phyloP scores from a whole-genome alignment of 371 early-diverging fungal genomes.

The Smittium mucronatum region DNA sequence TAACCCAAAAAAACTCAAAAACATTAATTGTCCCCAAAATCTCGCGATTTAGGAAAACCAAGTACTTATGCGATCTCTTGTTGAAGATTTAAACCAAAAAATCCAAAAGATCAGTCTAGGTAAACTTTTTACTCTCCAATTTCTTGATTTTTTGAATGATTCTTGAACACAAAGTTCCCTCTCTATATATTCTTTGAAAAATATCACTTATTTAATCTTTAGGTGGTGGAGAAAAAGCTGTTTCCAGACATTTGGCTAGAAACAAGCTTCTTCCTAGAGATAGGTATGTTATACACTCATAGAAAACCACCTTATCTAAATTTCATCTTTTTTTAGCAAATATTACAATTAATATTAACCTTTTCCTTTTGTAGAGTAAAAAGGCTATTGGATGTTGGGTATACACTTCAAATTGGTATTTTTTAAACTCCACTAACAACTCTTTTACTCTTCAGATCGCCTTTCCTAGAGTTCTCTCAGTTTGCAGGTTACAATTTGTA shows the following conservation, averaged over 20 bases:
- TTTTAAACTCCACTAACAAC: neutral
- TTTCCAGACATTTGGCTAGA: constrained; percentile 73
- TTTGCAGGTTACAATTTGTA: constrained; percentile 88
- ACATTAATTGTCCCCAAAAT: neutral
- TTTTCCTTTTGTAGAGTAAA: constrained; percentile 43
- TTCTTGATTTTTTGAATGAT: neutral
- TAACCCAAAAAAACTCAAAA: constrained; percentile 5
- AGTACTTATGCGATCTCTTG: constrained; percentile 56
- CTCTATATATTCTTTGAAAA: neutral
- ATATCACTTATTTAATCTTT: constrained; percentile 14
- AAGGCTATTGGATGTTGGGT: constrained; percentile 74
- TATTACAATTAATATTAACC: too few relatives aligned
- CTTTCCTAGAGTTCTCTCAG: constrained; percentile 90
- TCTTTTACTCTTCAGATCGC: constrained; percentile 39
- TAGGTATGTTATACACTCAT: constrained; percentile 31
- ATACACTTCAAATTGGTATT: neutral
- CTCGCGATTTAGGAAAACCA: constrained; percentile 58
- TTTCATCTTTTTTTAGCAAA: neutral
- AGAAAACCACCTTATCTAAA: neutral
- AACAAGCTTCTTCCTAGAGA: constrained; percentile 92
- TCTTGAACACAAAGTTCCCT: neutral
- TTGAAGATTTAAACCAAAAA: constrained; percentile 55
- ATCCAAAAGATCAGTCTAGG: constrained; percentile 34
- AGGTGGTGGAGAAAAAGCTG: constrained; percentile 86
- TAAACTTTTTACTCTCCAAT: neutral